Evolutionary conservation across 257 asterid species (phyloP).

Genomic region (Cruciata laevipes): DNA sequence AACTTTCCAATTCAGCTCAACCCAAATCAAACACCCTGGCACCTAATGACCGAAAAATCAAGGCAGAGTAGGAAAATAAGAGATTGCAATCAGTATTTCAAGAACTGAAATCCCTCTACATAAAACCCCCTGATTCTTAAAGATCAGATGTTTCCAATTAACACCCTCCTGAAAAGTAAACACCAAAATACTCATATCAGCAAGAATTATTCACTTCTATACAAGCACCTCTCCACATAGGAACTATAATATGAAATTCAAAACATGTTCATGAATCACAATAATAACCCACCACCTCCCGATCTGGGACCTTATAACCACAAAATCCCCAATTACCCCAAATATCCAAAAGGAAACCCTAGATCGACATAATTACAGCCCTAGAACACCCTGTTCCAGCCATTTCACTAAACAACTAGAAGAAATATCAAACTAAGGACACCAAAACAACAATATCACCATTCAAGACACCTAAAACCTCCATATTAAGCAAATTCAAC

Average conservation of each 20-base stretch:
- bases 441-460: not conserved
- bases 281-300: slow-evolving; percentile 3
- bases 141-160: slow-evolving; percentile 7
- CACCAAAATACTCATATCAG: not conserved
- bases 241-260: slow-evolving; percentile 5
- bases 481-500: not conserved
- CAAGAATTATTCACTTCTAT: not conserved
- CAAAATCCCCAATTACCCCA: slow-evolving; percentile 7
- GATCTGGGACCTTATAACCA: slow-evolving; percentile 11
- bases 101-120: slow-evolving; percentile 3
- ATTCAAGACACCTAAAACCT: not conserved
- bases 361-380: slow-evolving; percentile 21
- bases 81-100: slow-evolving; percentile 4
- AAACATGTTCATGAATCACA: not conserved
- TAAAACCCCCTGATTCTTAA: slow-evolving; percentile 10
- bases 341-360: slow-evolving; percentile 9
- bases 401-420: not conserved
- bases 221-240: slow-evolving; percentile 9
- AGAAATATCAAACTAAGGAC: not conserved
- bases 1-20: slow-evolving; percentile 17
- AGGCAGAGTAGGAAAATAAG: slow-evolving; percentile 15
- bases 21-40: slow-evolving; percentile 7
- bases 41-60: slow-evolving; percentile 17
- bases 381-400: slow-evolving; percentile 2
- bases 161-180: not conserved